Conservation (phyloP, 1,284 basidiomycete genomes). For the Hymenochaete sp. region DNA sequence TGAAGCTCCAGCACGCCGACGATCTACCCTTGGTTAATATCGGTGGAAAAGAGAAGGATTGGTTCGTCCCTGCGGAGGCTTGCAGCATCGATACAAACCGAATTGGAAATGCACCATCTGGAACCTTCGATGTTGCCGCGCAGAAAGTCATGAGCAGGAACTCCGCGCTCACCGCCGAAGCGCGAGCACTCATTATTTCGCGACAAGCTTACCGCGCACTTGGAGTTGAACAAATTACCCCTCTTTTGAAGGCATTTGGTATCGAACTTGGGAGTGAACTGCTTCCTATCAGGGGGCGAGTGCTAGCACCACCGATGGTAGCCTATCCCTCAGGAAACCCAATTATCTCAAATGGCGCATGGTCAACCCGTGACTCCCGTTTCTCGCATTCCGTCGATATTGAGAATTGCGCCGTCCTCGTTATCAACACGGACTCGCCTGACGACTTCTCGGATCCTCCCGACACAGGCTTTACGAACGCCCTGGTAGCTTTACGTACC, state of each 20-base stretch:
- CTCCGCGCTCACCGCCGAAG: slow-evolving; percentile 9
- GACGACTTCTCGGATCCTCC: slow-evolving; percentile 20
- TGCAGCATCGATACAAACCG: slow-evolving; percentile 55
- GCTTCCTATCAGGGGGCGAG: slow-evolving; percentile 49
- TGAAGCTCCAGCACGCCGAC: slow-evolving; percentile 37
- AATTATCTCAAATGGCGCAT: slow-evolving; percentile 41
- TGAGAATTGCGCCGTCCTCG: slow-evolving; percentile 4
- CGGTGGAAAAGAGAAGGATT: slow-evolving; percentile 33
- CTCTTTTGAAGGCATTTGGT: slow-evolving; percentile 42
- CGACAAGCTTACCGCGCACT: slow-evolving; percentile 46
- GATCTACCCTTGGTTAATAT: slow-evolving; percentile 57
- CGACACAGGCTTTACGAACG: slow-evolving; percentile 23
- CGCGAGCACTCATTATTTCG: slow-evolving; percentile 33
- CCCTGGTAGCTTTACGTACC: slow-evolving; percentile 44
- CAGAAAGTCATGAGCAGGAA: slow-evolving; percentile 14
- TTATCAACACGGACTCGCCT: slow-evolving; percentile 6
- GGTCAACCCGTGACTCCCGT: slow-evolving; percentile 54
- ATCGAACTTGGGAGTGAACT: slow-evolving; percentile 47
- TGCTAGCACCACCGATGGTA: slow-evolving; percentile 49
- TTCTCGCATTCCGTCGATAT: slow-evolving; percentile 9
- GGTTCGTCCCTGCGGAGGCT: slow-evolving; percentile 56
- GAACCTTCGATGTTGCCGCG: slow-evolving; percentile 39
- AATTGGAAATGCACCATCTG: slow-evolving; percentile 43
- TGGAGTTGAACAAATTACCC: slow-evolving; percentile 27
- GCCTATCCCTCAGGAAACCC: slow-evolving; percentile 34